A percentile compares a stretch with the other conserved stretches of the same genome.
phyloP scores from a whole-genome alignment of 345 rosid genomes.

The Eucalyptus marginata region DNA sequence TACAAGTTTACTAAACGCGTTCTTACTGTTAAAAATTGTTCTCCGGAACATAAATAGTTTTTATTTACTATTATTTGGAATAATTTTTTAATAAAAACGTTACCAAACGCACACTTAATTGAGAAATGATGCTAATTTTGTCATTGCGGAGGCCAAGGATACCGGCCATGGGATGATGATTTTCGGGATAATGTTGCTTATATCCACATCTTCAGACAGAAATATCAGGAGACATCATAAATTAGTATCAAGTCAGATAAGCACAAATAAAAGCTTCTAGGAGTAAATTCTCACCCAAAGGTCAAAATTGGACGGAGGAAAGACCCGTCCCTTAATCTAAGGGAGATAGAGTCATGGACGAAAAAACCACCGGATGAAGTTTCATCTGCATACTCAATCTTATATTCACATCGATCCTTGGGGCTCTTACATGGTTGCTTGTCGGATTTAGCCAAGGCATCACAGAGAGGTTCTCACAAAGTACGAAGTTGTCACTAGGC shows the following conservation, averaged over 20 bases:
- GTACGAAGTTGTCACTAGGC: constrained; percentile 22
- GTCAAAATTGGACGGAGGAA: constrained; percentile 18
- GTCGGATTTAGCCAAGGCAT: constrained; percentile 14
- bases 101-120: constrained; percentile 4
- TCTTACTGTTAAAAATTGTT: too few relatives aligned
- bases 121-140: constrained; percentile 47
- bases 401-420: constrained; percentile 63
- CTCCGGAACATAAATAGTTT: rapidly evolving
- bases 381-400: constrained; percentile 48
- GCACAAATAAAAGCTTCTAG: neutral
- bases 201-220: constrained; percentile 52
- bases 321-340: constrained; percentile 47
- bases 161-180: constrained; percentile 49
- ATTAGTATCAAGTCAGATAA: neutral
- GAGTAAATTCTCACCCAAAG: constrained; percentile 49
- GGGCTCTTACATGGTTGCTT: constrained; percentile 23
- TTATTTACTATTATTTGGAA: rapidly evolving
- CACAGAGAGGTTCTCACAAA: constrained; percentile 38
- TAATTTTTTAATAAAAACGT: too few relatives aligned
- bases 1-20: too few relatives aligned
- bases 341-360: constrained; percentile 36
- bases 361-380: constrained; percentile 70
- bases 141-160: constrained; percentile 71
- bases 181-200: constrained; percentile 15
- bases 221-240: neutral